phyloP scores from a whole-genome alignment of 345 rosid species.

The Salix purpurea region DNA sequence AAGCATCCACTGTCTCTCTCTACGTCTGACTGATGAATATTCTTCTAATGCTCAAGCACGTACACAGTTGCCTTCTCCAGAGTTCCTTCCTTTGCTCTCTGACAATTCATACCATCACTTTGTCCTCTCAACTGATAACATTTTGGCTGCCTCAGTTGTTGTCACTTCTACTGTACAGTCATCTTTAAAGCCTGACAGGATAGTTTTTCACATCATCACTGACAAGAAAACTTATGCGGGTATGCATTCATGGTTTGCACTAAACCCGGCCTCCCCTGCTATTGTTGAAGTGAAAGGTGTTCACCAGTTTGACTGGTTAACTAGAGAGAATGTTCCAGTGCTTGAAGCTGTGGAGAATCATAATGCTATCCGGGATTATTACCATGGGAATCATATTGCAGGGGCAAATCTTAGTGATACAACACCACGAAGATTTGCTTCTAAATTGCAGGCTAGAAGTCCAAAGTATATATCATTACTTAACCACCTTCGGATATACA shows the following conservation, averaged over 20 bases:
- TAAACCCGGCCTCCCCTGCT: slow-evolving; percentile 81
- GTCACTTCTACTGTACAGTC: slow-evolving; percentile 83
- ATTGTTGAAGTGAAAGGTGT: slow-evolving; percentile 90
- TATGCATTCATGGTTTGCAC: slow-evolving; percentile 99
- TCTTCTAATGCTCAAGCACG: slow-evolving; percentile 99
- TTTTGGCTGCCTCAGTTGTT: slow-evolving; percentile 98
- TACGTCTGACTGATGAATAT: slow-evolving; percentile 94
- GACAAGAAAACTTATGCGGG: slow-evolving; percentile 99
- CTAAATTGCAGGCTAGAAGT: slow-evolving; percentile 95
- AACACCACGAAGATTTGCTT: slow-evolving; percentile 87
- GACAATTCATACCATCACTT: slow-evolving; percentile 89
- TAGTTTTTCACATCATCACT: slow-evolving; percentile 93
- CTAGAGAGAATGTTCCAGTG: slow-evolving; percentile 98
- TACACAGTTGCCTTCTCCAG: slow-evolving; percentile 96
- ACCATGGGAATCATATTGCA: slow-evolving; percentile 92
- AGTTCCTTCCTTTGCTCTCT: slow-evolving; percentile 88
- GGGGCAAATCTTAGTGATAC: slow-evolving; percentile 79
- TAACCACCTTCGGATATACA: slow-evolving; percentile 93
- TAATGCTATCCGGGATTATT: slow-evolving; percentile 76
- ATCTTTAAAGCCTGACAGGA: slow-evolving; percentile 79
- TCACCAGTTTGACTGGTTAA: slow-evolving; percentile 98
- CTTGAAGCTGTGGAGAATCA: slow-evolving; percentile 94
- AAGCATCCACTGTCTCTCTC: slow-evolving; percentile 94
- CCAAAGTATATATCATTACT: slow-evolving; percentile 98
- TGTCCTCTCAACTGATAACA: slow-evolving; percentile 82